phyloP scores from a whole-genome alignment of 495 filamentous ascomycete species.

The Echria macrotheca region DNA sequence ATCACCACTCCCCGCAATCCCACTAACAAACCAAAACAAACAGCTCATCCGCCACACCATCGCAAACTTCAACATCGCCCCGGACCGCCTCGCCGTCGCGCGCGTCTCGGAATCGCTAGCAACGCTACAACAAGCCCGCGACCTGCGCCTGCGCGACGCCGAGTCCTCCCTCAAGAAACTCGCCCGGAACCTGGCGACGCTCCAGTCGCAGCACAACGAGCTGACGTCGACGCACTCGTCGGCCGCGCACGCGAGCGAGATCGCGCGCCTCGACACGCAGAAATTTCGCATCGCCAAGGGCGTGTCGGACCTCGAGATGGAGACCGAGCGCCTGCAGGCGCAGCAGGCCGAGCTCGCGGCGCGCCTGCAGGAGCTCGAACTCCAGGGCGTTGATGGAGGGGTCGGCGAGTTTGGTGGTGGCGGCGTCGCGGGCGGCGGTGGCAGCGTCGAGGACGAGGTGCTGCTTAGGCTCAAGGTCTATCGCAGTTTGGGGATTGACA shows the following conservation, averaged over 20 bases:
- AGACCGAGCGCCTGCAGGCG: constrained; percentile 77
- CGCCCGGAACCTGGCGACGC: constrained; percentile 62
- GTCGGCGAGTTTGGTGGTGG: no score
- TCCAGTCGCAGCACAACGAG: constrained; percentile 65
- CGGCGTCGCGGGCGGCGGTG: constrained; percentile 19
- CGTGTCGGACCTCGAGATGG: constrained; percentile 82
- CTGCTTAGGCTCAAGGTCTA: constrained; percentile 82
- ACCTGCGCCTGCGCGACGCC: constrained; percentile 66
- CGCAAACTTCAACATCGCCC: constrained; percentile 87
- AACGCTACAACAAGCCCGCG: constrained; percentile 71
- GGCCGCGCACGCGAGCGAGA: constrained; percentile 70
- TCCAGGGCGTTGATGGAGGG: constrained; percentile 71
- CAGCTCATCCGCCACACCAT: constrained; percentile 88
- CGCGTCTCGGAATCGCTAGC: constrained; percentile 80
- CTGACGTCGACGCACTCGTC: constrained; percentile 64
- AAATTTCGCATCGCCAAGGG: constrained; percentile 93
- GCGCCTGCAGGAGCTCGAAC: constrained; percentile 72
- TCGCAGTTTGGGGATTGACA: constrained; percentile 82
- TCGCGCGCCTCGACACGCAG: constrained; percentile 80
- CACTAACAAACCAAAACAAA: neutral
- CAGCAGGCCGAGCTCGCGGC: constrained; percentile 74
- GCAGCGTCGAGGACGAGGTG: constrained; percentile 46
- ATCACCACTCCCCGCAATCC: neutral
- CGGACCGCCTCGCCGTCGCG: constrained; percentile 78
- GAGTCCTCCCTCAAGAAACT: constrained; percentile 67